These are phyloP conservation scores for Arctostaphylos glauca DNA, from an alignment of 148 eudicot species.

Conservation along the genomic window DNA sequence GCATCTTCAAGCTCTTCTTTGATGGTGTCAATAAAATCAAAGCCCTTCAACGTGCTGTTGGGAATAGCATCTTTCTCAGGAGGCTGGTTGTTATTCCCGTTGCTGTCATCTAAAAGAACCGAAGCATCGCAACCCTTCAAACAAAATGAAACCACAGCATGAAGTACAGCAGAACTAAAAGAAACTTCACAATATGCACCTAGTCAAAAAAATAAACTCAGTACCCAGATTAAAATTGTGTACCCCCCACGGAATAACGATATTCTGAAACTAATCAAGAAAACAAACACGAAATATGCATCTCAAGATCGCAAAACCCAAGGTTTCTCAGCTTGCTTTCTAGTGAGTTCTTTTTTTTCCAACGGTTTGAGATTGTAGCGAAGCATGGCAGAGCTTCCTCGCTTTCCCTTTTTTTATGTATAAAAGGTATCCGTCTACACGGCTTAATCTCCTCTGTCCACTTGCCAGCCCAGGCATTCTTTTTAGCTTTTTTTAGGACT, in stretches of 20 bases:
- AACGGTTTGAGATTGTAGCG: no score
- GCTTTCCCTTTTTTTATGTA: no score
- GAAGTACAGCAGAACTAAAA: background rate
- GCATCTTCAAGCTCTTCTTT: slow-evolving; percentile 20
- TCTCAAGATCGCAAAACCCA: no score
- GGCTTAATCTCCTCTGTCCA: no score
- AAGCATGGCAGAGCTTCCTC: no score
- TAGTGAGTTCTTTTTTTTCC: no score
- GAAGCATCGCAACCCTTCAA: slow-evolving; percentile 25
- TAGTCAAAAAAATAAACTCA: background rate
- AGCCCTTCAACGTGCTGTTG: slow-evolving; percentile 19
- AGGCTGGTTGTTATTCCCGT: background rate
- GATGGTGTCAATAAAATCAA: slow-evolving; percentile 15
- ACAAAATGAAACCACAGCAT: background rate
- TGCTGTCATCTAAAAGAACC: slow-evolving; percentile 2
- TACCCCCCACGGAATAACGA: background rate
- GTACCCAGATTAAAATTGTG: background rate
- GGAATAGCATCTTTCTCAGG: slow-evolving; percentile 16
- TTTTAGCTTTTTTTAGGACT: no score
- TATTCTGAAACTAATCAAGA: background rate
- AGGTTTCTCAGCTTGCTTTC: no score
- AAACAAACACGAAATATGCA: background rate
- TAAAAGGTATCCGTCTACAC: no score
- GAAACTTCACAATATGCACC: background rate
- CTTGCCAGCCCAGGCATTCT: no score